A percentile compares a stretch with the other conserved stretches of the same genome.
These are phyloP conservation scores for Saccharomyces hybrid DNA, from an alignment of 1,139 yeast species.

Conservation along the genomic window DNA sequence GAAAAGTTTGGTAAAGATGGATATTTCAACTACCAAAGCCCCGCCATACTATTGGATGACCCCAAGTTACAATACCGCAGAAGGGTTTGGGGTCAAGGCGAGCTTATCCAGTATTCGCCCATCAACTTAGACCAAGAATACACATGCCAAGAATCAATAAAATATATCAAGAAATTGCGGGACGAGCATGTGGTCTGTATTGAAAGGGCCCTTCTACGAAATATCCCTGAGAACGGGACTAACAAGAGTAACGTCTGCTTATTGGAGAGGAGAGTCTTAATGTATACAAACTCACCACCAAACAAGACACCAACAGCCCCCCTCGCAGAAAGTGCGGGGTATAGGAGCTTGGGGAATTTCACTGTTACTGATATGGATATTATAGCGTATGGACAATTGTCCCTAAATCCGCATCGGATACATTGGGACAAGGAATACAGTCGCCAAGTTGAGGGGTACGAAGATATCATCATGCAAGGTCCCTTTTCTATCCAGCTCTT, in stretches of 20 bases:
- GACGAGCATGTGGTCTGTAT: conserved; percentile 41
- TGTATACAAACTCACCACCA: conserved; percentile 22
- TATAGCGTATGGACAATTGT: conserved; percentile 62
- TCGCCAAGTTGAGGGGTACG: conserved; percentile 47
- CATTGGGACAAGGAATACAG: conserved; percentile 63
- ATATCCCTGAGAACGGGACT: conserved; percentile 10
- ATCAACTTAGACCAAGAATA: conserved; percentile 32
- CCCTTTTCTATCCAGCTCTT: conserved; percentile 62
- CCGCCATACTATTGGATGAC: conserved; percentile 30
- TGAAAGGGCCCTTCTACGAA: conserved; percentile 33
- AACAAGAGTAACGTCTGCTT: conserved; percentile 6
- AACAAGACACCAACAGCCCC: conserved; percentile 4
- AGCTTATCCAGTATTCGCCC: conserved; percentile 35
- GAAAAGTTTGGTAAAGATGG: conserved; percentile 62
- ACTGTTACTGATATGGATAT: conserved; percentile 30
- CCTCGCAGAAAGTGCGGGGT: conserved; percentile 10
- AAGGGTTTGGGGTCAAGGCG: conserved; percentile 80
- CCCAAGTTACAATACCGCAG: conserved; percentile 37
- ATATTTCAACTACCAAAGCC: conserved; percentile 76
- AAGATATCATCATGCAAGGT: conserved; percentile 65
- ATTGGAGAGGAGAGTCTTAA: conserved; percentile 33
- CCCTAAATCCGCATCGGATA: conserved; percentile 75
- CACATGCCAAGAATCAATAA: conserved; percentile 42
- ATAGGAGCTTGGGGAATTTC: conserved; percentile 4
- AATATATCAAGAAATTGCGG: conserved; percentile 34